phyloP scores from a whole-genome alignment of 1,284 basidiomycete genomes.

The Fomitopsis palustris region DNA sequence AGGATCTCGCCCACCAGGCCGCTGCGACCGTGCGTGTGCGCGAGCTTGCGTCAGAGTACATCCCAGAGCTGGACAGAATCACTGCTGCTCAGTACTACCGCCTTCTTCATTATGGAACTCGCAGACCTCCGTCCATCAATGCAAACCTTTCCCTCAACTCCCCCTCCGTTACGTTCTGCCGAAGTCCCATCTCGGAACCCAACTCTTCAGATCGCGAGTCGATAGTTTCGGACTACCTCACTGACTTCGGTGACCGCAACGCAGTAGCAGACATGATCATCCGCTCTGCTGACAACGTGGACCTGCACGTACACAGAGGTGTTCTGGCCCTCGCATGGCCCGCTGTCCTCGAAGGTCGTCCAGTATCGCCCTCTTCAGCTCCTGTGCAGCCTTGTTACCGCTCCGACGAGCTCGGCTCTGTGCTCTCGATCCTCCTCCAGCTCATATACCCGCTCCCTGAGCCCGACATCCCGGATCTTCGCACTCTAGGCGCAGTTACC shows the following conservation, averaged over 20 bases:
- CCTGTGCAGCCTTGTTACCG: not conserved
- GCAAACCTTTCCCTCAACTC: not conserved
- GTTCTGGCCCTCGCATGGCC: constrained; percentile 19
- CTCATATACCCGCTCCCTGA: not conserved
- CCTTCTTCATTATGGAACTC: not conserved
- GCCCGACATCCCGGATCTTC: not conserved
- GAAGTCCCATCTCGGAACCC: not conserved
- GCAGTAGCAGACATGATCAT: constrained; percentile 7
- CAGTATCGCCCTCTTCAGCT: not conserved
- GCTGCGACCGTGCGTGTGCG: constrained; percentile 1
- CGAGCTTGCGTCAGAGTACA: not conserved
- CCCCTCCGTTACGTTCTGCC: not conserved
- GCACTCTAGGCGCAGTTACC: not conserved
- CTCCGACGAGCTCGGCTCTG: not conserved
- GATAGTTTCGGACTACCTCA: not conserved
- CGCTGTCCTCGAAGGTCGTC: constrained; percentile 11
- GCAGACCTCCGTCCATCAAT: not conserved
- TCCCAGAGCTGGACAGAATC: constrained; percentile 6
- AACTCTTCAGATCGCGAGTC: not conserved
- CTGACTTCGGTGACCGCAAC: not conserved
- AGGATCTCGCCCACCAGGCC: constrained; percentile 8
- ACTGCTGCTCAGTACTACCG: constrained; percentile 3
- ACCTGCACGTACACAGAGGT: constrained; percentile 12
- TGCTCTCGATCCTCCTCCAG: not conserved
- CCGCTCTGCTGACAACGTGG: constrained; percentile 19